Evolutionary conservation across 2,329 filamentous ascomycete genomes (phyloP).

Genomic region (Aschersonia sp.): DNA sequence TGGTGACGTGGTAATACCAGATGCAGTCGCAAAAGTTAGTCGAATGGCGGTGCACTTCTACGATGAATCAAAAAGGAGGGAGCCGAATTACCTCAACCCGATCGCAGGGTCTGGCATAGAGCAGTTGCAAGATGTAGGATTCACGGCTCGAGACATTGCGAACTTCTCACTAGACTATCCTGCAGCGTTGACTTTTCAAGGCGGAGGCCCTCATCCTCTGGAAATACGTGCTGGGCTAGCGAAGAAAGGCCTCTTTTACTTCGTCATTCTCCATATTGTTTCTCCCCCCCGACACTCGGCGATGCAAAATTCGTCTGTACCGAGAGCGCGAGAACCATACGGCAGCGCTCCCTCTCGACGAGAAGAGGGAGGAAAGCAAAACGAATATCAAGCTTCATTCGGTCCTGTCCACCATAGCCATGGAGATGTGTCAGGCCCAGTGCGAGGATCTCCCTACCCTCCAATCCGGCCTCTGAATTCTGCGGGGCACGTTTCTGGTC

Average conservation of each 20-base stretch:
- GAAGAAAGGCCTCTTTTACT: constrained; percentile 48
- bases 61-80: constrained; percentile 40
- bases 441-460: constrained; percentile 1
- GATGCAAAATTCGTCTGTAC: constrained; percentile 32
- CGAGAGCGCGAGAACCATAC: constrained; percentile 20
- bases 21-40: constrained; percentile 33
- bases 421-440: no score
- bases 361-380: constrained; percentile 15
- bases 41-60: constrained; percentile 37
- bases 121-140: constrained; percentile 39
- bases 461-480: constrained; percentile 5
- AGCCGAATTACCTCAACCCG: constrained; percentile 49
- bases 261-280: constrained; percentile 37
- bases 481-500: no score
- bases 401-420: constrained; percentile 28
- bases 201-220: not conserved
- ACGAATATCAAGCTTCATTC: constrained; percentile 31
- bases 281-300: constrained; percentile 23
- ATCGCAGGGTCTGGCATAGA: constrained; percentile 43
- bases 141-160: constrained; percentile 36
- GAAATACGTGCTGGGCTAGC: constrained; percentile 38
- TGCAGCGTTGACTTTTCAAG: constrained; percentile 28
- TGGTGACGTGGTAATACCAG: constrained; percentile 36
- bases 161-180: constrained; percentile 35
- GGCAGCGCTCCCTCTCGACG: constrained; percentile 25